These are phyloP conservation scores for Sporothrix schenckii DNA, from an alignment of 2,329 filamentous ascomycete species.

Conservation along the genomic window DNA sequence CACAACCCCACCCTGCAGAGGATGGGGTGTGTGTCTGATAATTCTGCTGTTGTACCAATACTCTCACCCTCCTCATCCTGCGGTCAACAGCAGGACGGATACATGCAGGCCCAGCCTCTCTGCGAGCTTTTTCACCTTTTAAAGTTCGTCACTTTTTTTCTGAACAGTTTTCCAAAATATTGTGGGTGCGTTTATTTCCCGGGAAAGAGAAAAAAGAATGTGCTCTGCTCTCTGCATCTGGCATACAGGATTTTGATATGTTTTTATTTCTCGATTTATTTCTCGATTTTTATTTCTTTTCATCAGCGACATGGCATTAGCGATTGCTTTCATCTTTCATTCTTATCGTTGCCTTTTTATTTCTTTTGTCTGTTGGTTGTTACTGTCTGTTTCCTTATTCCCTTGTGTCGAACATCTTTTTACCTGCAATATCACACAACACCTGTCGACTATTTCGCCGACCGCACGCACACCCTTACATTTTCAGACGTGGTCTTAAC, in stretches of 20 bases:
- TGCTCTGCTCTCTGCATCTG: conserved; percentile 52
- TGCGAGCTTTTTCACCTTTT: conserved; percentile 28
- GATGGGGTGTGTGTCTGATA: conserved; percentile 32
- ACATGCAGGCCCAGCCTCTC: conserved; percentile 3
- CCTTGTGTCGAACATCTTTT: conserved; percentile 19
- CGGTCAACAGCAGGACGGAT: conserved; percentile 30
- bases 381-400: conserved; percentile 9
- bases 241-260: conserved; percentile 45
- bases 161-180: conserved; percentile 30
- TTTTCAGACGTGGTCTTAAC: not conserved
- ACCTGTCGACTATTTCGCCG: conserved; percentile 11
- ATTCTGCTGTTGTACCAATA: conserved; percentile 35
- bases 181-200: conserved; percentile 44
- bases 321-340: conserved; percentile 45
- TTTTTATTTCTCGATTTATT: conserved; percentile 37
- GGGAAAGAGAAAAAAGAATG: conserved; percentile 42
- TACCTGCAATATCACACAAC: not conserved
- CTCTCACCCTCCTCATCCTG: conserved; percentile 26
- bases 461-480: conserved; percentile 18
- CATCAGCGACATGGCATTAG: conserved; percentile 53
- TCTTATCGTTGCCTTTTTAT: conserved; percentile 40
- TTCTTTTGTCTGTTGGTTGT: conserved; percentile 19
- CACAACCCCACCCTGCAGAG: conserved; percentile 28
- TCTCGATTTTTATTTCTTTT: conserved; percentile 38
- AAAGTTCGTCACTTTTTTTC: conserved; percentile 18